Evolutionary conservation across 2,329 filamentous ascomycete species (phyloP).

Genomic region (Pezizomycotina sp.): DNA sequence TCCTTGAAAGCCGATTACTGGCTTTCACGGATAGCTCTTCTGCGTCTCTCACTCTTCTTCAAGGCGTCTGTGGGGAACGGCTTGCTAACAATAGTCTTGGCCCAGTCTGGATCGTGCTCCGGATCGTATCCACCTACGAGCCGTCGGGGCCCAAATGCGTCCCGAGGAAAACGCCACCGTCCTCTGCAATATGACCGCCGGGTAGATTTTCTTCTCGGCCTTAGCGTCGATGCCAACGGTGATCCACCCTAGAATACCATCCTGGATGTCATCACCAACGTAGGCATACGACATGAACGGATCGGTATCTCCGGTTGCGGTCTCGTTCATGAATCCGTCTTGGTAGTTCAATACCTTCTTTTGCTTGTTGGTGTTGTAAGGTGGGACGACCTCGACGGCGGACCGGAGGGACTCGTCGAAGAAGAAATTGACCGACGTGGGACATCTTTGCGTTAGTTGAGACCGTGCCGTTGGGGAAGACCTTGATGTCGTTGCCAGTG

Average conservation of each 20-base stretch:
- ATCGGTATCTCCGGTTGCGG: conserved; percentile 38
- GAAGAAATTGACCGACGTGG: conserved; percentile 49
- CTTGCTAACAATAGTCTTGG: no score
- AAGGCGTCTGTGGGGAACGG: no score
- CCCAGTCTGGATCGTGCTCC: no score
- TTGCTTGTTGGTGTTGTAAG: conserved; percentile 36
- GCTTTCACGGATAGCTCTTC: no score
- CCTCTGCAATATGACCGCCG: conserved; percentile 28
- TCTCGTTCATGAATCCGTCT: conserved; percentile 36
- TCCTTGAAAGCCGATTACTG: no score
- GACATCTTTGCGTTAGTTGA: conserved; percentile 36
- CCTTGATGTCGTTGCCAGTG: conserved; percentile 28
- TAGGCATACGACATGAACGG: conserved; percentile 43
- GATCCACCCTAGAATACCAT: conserved; percentile 41
- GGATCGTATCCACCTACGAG: no score
- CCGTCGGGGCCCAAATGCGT: no score
- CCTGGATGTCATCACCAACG: conserved; percentile 37
- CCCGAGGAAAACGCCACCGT: conserved; percentile 30
- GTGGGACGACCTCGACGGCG: conserved; percentile 34
- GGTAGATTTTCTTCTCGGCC: conserved; percentile 25
- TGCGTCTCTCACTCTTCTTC: no score
- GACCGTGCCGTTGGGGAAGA: conserved; percentile 35
- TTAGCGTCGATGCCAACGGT: conserved; percentile 36
- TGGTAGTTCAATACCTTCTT: conserved; percentile 36
- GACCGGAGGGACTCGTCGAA: conserved; percentile 43